Evolutionary conservation across 1,139 yeast genomes (phyloP).

Genomic region (Debaryomycetaceae sp.): DNA sequence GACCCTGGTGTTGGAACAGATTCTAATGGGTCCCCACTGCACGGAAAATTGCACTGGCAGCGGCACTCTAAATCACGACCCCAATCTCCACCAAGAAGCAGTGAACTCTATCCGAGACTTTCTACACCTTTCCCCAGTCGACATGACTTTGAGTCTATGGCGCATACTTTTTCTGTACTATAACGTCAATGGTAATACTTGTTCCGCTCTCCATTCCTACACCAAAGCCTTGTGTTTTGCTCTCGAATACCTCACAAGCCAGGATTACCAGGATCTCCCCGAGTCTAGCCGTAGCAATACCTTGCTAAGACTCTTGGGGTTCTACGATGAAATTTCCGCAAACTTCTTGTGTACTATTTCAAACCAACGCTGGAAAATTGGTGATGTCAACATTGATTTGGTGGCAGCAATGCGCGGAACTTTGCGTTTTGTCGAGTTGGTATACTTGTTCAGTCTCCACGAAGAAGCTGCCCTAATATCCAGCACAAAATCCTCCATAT

Average conservation of each 20-base stretch:
- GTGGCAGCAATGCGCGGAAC: conserved; percentile 8
- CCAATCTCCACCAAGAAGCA: conserved; percentile 11
- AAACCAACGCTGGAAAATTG: conserved; percentile 13
- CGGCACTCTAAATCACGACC: conserved; percentile 1
- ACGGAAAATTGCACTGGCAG: conserved; percentile 1
- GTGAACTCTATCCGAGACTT: conserved; percentile 45
- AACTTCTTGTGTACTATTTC: conserved; percentile 16
- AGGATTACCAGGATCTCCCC: conserved; percentile 5
- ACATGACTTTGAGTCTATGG: conserved; percentile 69
- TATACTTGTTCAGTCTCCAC: conserved; percentile 35
- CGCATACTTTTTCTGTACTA: conserved; percentile 57
- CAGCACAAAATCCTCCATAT: conserved; percentile 19
- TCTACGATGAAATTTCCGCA: conserved; percentile 30
- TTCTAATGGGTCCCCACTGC: conserved; percentile 18
- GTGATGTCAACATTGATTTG: conserved; percentile 1
- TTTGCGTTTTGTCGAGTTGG: conserved; percentile 23
- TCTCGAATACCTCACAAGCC: conserved; percentile 22
- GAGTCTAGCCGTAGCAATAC: conserved; percentile 7
- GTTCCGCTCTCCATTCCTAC: conserved; percentile 43
- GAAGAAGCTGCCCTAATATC: conserved; percentile 40
- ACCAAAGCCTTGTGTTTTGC: conserved; percentile 37
- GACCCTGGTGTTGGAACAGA: conserved; percentile 42
- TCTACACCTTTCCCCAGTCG: conserved; percentile 51
- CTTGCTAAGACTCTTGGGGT: conserved; percentile 27
- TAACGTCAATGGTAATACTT: conserved; percentile 24